phyloP scores from a whole-genome alignment of 2,329 filamentous ascomycete species.

The Apiospora phragmitis region DNA sequence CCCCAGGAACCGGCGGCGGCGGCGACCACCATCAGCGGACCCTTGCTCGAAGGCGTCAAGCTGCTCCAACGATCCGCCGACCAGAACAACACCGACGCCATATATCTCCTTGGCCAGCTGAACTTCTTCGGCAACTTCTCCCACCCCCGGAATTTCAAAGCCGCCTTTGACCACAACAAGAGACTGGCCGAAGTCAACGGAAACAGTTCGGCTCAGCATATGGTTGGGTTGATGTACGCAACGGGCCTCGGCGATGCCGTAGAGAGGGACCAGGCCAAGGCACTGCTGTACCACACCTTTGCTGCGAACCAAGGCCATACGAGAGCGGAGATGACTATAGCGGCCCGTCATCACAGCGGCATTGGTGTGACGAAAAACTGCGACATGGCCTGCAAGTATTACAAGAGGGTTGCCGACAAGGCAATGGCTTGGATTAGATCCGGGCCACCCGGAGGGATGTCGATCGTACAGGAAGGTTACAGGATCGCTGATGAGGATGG shows the following conservation, averaged over 20 bases:
- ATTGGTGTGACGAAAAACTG: slow-evolving; percentile 86
- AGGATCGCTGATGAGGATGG: slow-evolving; percentile 88
- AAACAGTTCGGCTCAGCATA: slow-evolving; percentile 91
- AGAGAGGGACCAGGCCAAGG: slow-evolving; percentile 83
- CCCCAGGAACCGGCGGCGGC: slow-evolving; percentile 38
- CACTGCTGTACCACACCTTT: slow-evolving; percentile 91
- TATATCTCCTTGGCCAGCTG: slow-evolving; percentile 88
- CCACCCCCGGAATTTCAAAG: slow-evolving; percentile 76
- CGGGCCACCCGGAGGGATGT: slow-evolving; percentile 84
- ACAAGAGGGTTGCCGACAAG: slow-evolving; percentile 92
- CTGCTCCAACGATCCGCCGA: slow-evolving; percentile 54
- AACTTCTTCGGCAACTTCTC: slow-evolving; percentile 97
- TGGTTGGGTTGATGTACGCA: slow-evolving; percentile 94
- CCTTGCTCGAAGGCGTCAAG: slow-evolving; percentile 51
- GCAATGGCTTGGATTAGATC: slow-evolving; percentile 85
- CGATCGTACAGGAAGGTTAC: slow-evolving; percentile 75
- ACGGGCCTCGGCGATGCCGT: slow-evolving; percentile 85
- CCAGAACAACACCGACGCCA: slow-evolving; percentile 73
- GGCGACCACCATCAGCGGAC: slow-evolving; percentile 38
- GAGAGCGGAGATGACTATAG: slow-evolving; percentile 90
- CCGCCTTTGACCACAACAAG: slow-evolving; percentile 80
- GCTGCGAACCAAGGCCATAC: slow-evolving; percentile 82
- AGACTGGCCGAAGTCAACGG: slow-evolving; percentile 74
- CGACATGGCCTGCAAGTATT: slow-evolving; percentile 81
- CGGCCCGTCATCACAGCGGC: slow-evolving; percentile 80